Evolutionary conservation across 768 basidiomycete genomes (phyloP), one percentile per base, ranked within the genome.

Genomic region (Floccularia luteovirens): DNA sequence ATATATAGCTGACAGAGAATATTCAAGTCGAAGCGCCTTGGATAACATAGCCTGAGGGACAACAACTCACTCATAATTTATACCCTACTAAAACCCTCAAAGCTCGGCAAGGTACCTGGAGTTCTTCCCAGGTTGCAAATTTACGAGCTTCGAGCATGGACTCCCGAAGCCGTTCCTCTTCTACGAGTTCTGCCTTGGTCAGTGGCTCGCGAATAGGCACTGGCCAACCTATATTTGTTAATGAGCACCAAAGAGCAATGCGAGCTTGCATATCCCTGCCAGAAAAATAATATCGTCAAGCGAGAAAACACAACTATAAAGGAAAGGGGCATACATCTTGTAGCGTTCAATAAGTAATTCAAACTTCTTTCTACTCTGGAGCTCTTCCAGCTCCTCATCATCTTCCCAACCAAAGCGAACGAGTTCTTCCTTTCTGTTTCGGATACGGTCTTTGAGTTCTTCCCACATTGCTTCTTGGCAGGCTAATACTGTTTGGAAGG

Each of bases 391-490:
- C 47, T 82, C 77, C 38, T 75, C 70, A 43, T 81, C 79, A 45
- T 72, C 77, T 23, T 82, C 78, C 82, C 82, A 85, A n/a, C 82
- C 82, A 50, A 76, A 69, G 12, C 67, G 69, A 40, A 60, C 54
- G 20, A 84, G 57, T 43, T 76, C 70, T 4, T 67, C 63, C 33
- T 65, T 70, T 39, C 70, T 62, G 48, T 81, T 80, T 37, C 75
- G 64, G 56, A 80, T 66, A 44, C 74, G 69, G 45, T 79, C 74
- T 47, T 72, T 71, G 36, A 85, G 64, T 40, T 82, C 80, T 45
- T 83, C 82, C 81, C 82, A 85, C 79, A 85, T 82, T 21, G 79
- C 74, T 51, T 84, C 82, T 54, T 79, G 74, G 47, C 78, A 81
- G 10, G 77, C 79, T 10, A 82, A 54, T 5, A 85, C 75, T 14